Evolutionary conservation across 352 stramenopile genomes (phyloP).

Genomic region (Phytophthora citricola): DNA sequence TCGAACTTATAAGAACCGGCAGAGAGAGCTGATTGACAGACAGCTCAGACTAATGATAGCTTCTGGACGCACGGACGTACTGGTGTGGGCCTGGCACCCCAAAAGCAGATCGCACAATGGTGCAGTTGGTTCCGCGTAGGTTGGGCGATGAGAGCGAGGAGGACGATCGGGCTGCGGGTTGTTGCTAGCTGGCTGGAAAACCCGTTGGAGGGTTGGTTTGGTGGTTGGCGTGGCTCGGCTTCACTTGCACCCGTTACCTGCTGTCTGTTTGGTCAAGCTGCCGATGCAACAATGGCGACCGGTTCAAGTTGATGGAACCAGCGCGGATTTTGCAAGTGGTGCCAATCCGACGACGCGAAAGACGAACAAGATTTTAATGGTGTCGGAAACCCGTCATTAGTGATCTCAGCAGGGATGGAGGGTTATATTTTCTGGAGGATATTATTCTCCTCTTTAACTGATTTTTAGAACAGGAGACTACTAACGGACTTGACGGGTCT

Average conservation of each 20-base stretch:
- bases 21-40: conserved; percentile 40
- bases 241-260: conserved; percentile 27
- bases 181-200: conserved; percentile 6
- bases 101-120: conserved; percentile 22
- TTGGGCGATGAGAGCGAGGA: conserved; percentile 42
- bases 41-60: conserved; percentile 43
- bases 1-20: conserved; percentile 33
- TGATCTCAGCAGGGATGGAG: background rate
- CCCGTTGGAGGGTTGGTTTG: conserved; percentile 3
- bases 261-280: conserved; percentile 30
- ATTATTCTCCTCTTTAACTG: background rate
- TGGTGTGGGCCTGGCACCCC: conserved; percentile 17
- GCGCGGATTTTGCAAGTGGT: conserved; percentile 5
- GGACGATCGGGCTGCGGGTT: conserved; percentile 20
- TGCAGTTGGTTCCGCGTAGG: conserved; percentile 10
- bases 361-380: conserved; percentile 28
- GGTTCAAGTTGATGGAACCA: conserved; percentile 18
- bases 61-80: conserved; percentile 22
- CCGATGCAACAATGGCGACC: conserved; percentile 27
- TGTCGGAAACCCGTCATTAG: conserved; percentile 16
- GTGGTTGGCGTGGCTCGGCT: background rate
- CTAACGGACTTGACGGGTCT: conserved; percentile 15
- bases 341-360: conserved; percentile 28
- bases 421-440: conserved; percentile 4
- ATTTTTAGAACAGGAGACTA: background rate